phyloP scores from a whole-genome alignment of 129 eudicot genomes.

The Lonicera japonica region DNA sequence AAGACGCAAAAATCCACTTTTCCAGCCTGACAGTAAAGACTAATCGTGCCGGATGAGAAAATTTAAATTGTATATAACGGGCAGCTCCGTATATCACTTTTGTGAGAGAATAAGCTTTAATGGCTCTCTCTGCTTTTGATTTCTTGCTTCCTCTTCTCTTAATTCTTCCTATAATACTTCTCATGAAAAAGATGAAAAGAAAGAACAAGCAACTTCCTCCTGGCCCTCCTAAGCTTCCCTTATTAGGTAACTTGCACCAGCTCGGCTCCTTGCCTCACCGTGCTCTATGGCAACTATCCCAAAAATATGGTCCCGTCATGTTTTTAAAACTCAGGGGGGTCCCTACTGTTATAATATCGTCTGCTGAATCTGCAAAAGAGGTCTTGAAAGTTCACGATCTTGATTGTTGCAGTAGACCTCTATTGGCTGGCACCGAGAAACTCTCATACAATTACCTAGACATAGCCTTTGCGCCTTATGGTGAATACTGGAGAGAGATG shows the following conservation, averaged over 20 bases:
- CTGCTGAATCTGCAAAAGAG: slow-evolving; percentile 1
- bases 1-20: too few species aligned
- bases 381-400: slow-evolving; percentile 1
- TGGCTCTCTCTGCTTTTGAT: background rate
- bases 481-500: slow-evolving; percentile 5
- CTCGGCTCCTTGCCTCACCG: slow-evolving; percentile 1
- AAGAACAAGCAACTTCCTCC: slow-evolving; percentile 1
- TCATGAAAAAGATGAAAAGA: background rate
- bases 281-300: background rate
- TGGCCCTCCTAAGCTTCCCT: slow-evolving; percentile 1
- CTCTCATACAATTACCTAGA: background rate
- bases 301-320: background rate
- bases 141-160: background rate
- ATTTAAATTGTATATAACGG: too few species aligned
- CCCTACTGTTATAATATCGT: background rate
- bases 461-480: slow-evolving; percentile 1
- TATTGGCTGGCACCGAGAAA: background rate
- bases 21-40: too few species aligned
- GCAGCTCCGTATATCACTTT: too few species aligned
- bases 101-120: background rate
- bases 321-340: background rate
- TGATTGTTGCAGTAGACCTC: slow-evolving; percentile 1
- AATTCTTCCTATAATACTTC: background rate
- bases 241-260: slow-evolving; percentile 1
- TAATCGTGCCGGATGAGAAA: too few species aligned